phyloP scores from a whole-genome alignment of 176 grass and related monocot species.

The Carex parvula region DNA sequence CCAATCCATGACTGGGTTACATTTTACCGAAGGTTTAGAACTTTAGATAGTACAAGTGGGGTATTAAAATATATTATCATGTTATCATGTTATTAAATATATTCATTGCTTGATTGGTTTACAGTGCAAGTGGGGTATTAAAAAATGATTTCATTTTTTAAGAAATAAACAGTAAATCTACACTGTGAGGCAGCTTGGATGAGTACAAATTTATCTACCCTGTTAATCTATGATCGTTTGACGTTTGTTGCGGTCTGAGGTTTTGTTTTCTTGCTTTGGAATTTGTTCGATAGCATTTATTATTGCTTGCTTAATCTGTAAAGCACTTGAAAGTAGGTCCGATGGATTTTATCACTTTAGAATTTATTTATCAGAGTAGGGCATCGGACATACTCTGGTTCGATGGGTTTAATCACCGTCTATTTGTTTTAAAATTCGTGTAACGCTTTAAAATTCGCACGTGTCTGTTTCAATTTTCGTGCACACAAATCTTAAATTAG shows the following conservation, averaged over 20 bases:
- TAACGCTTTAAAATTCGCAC: too few species aligned
- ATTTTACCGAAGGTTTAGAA: not conserved
- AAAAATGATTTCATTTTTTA: not conserved
- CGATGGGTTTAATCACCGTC: too few species aligned
- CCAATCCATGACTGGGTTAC: not conserved
- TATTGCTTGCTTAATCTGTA: not conserved
- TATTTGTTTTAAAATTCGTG: too few species aligned
- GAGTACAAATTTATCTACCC: not conserved
- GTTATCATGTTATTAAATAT: not conserved
- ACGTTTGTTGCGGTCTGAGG: not conserved
- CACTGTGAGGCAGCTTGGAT: not conserved
- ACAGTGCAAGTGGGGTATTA: not conserved
- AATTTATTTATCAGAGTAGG: too few species aligned
- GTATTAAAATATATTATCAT: too few species aligned
- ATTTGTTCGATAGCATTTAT: constrained; percentile 2
- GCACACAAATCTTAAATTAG: too few species aligned
- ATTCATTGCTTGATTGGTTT: not conserved
- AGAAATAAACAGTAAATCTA: constrained; percentile 2
- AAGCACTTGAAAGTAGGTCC: not conserved
- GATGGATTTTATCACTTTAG: too few species aligned
- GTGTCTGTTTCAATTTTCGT: too few species aligned
- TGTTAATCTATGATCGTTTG: constrained; percentile 1
- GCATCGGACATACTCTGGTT: too few species aligned
- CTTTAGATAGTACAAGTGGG: too few species aligned
- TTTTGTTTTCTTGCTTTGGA: constrained; percentile 19